Evolutionary conservation across 2,329 filamentous ascomycete genomes (phyloP).

Genomic region (Colletotrichum scovillei): DNA sequence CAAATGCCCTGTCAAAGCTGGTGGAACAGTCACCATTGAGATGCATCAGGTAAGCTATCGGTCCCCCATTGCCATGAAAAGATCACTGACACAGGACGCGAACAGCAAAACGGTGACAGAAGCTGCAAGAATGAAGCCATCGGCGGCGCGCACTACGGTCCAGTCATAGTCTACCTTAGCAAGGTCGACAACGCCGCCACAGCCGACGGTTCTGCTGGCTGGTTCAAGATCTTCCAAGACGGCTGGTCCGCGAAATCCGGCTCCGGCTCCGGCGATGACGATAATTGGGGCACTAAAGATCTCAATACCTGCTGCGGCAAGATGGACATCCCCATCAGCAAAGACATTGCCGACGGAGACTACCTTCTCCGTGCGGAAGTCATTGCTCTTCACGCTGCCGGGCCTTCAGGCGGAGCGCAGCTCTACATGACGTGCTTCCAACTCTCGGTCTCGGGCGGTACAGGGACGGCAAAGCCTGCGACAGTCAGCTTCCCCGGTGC

Average conservation of each 20-base stretch:
- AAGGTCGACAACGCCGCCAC: slow-evolving; percentile 60
- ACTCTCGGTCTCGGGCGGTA: slow-evolving; percentile 42
- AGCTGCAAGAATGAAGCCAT: slow-evolving; percentile 60
- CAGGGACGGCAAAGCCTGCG: slow-evolving; percentile 42
- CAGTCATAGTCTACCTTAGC: slow-evolving; percentile 63
- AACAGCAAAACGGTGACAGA: slow-evolving; percentile 59
- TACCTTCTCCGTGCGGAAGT: slow-evolving; percentile 61
- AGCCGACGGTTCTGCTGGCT: slow-evolving; percentile 54
- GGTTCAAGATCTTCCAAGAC: slow-evolving; percentile 66
- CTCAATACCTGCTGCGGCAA: slow-evolving; percentile 53
- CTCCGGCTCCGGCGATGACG: slow-evolving; percentile 52
- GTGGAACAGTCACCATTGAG: slow-evolving; percentile 63
- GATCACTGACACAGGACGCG: background rate
- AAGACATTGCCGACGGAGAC: slow-evolving; percentile 47
- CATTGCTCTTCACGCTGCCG: slow-evolving; percentile 59
- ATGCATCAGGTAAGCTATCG: slow-evolving; percentile 59
- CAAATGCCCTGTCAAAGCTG: slow-evolving; percentile 60
- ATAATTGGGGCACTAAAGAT: slow-evolving; percentile 58
- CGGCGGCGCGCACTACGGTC: slow-evolving; percentile 65
- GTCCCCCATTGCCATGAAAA: too few relatives aligned
- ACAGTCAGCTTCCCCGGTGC: slow-evolving; percentile 55
- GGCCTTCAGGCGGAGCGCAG: slow-evolving; percentile 46
- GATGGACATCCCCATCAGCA: slow-evolving; percentile 51
- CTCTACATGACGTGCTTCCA: slow-evolving; percentile 54
- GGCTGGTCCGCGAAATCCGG: slow-evolving; percentile 49